Conservation (phyloP, 139 green algal species). For the Haematococcus lacustris region DNA sequence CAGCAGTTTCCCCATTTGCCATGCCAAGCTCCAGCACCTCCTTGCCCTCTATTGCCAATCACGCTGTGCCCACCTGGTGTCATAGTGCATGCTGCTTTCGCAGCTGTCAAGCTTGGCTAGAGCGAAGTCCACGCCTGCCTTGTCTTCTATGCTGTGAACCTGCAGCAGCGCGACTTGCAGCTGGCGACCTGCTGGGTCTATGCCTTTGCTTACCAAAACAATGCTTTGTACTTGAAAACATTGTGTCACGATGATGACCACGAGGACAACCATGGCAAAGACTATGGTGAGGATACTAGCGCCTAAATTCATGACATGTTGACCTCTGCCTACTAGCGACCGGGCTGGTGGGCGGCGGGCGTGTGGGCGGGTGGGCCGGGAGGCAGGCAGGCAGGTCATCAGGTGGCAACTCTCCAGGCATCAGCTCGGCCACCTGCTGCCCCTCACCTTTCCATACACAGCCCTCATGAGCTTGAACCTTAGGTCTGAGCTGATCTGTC, state of each 20-base stretch:
- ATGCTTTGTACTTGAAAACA: neutral
- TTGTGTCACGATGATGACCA: neutral
- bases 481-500: neutral
- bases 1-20: no score
- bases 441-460: slow-evolving; percentile 28
- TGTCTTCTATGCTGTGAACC: slow-evolving; percentile 38
- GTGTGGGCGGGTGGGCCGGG: no score
- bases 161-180: neutral
- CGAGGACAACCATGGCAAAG: neutral
- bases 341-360: neutral
- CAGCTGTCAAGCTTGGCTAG: slow-evolving; percentile 33
- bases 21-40: no score
- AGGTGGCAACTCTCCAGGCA: neutral
- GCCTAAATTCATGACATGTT: neutral
- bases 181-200: neutral
- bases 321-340: neutral
- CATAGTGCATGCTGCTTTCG: slow-evolving; percentile 38
- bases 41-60: no score
- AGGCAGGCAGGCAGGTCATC: neutral
- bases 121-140: slow-evolving; percentile 49
- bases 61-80: slow-evolving; percentile 28
- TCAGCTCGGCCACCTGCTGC: neutral
- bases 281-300: neutral
- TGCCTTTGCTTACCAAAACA: neutral
- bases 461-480: slow-evolving; percentile 21